phyloP scores from a whole-genome alignment of 2,329 filamentous ascomycete genomes.

The Oidium heveae region DNA sequence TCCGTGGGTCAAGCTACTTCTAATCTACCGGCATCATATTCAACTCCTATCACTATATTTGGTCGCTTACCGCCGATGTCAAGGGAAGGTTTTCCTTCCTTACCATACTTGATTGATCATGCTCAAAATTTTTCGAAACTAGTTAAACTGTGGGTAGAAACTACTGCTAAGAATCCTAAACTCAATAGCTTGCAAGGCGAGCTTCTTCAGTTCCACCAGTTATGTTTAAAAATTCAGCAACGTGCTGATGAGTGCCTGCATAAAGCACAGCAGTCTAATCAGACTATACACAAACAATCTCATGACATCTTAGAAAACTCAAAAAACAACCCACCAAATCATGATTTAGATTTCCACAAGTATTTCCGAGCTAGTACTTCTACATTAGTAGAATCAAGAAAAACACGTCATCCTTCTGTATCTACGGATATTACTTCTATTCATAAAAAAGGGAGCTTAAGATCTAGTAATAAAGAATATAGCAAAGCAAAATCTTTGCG shows the following conservation, averaged over 20 bases:
- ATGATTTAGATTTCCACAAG: not conserved
- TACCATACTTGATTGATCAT: constrained; percentile 83
- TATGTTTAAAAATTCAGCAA: constrained; percentile 11
- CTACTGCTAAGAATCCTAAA: constrained; percentile 10
- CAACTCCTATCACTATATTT: constrained; percentile 75
- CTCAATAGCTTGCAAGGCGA: constrained; percentile 10
- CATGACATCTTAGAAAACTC: not conserved
- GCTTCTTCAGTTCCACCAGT: constrained; percentile 11
- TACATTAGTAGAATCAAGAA: not conserved
- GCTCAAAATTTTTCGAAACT: constrained; percentile 64
- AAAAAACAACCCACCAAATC: not conserved
- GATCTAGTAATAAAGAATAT: not conserved
- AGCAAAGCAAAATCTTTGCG: not conserved
- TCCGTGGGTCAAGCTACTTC: constrained; percentile 41
- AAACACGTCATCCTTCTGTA: not conserved
- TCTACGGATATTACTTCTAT: not conserved
- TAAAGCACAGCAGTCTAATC: constrained; percentile 9
- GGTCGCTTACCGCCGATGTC: constrained; percentile 56
- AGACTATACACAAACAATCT: not conserved
- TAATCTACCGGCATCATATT: constrained; percentile 59
- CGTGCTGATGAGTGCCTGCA: constrained; percentile 13
- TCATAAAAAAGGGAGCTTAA: not conserved
- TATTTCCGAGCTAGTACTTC: not conserved
- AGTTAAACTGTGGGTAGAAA: constrained; percentile 55
- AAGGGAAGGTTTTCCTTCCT: constrained; percentile 73